Evolutionary conservation across 139 green algal genomes (phyloP).

Genomic region (Ulvella scutata): DNA sequence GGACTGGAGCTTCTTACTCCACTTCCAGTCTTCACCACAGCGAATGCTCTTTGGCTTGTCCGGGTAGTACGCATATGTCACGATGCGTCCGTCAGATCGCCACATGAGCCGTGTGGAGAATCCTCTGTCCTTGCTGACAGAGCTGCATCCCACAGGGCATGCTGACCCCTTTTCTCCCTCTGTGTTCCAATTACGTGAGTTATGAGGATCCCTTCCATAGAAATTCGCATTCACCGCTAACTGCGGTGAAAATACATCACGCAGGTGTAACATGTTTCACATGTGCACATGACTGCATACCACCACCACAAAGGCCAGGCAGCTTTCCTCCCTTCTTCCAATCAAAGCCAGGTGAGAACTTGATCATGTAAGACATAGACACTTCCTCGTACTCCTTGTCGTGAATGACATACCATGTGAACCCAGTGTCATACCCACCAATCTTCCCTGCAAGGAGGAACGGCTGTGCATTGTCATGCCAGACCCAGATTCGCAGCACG

Average conservation of each 20-base stretch:
- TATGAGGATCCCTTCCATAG: too few species aligned
- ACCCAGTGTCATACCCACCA: background rate
- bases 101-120: background rate
- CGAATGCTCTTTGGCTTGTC: background rate
- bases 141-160: background rate
- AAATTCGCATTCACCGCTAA: too few species aligned
- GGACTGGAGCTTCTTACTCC: background rate
- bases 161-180: too few species aligned
- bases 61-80: conserved; percentile 2
- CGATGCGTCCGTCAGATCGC: background rate
- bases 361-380: background rate
- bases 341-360: background rate
- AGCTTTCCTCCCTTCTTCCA: background rate
- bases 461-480: too few species aligned
- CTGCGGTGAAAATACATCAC: too few species aligned
- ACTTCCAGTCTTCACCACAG: background rate
- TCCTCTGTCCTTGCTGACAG: background rate
- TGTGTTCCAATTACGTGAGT: too few species aligned
- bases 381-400: background rate
- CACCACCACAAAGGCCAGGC: background rate
- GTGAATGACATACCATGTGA: background rate
- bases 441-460: too few species aligned
- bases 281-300: background rate
- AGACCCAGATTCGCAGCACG: too few species aligned
- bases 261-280: too few species aligned